A percentile compares a stretch with the other conserved stretches of the same genome.
These are phyloP conservation scores for Aspergillus jensenii DNA, from an alignment of 2,329 filamentous ascomycete genomes.

Conservation along the genomic window DNA sequence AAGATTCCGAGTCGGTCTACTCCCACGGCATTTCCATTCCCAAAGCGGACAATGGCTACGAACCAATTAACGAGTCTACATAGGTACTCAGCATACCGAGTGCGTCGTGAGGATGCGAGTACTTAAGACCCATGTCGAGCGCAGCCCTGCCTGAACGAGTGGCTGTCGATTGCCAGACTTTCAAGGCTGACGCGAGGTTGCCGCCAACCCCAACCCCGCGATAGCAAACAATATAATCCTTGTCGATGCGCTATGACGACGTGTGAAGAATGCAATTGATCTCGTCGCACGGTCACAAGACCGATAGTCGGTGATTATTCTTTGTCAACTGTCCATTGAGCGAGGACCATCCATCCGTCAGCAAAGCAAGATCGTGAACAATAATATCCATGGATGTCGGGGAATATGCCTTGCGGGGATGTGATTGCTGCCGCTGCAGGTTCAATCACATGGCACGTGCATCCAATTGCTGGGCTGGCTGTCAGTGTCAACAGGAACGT, in stretches of 20 bases:
- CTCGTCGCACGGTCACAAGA: neutral
- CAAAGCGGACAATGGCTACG: no score
- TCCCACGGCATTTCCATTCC: no score
- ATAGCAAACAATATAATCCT: neutral
- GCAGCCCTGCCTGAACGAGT: neutral
- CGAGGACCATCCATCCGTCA: neutral
- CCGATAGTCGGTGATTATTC: neutral
- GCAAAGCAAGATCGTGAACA: neutral
- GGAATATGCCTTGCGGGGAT: neutral
- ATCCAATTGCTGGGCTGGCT: neutral
- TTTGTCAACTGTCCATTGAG: neutral
- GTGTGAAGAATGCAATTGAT: neutral
- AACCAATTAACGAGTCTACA: no score
- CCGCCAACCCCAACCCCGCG: neutral
- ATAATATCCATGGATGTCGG: neutral
- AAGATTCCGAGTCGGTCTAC: no score
- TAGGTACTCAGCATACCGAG: no score
- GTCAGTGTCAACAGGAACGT: constrained; percentile 3
- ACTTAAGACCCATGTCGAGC: no score
- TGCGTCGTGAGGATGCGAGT: no score
- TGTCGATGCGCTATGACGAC: neutral
- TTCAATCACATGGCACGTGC: constrained; percentile 8
- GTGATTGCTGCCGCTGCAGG: constrained; percentile 2
- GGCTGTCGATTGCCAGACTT: neutral
- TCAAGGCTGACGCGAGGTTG: neutral